Percentiles rank a stretch among this genome's conserved stretches.
Conservation (phyloP, 257 asterid genomes). For the Mitragyna speciosa region DNA sequence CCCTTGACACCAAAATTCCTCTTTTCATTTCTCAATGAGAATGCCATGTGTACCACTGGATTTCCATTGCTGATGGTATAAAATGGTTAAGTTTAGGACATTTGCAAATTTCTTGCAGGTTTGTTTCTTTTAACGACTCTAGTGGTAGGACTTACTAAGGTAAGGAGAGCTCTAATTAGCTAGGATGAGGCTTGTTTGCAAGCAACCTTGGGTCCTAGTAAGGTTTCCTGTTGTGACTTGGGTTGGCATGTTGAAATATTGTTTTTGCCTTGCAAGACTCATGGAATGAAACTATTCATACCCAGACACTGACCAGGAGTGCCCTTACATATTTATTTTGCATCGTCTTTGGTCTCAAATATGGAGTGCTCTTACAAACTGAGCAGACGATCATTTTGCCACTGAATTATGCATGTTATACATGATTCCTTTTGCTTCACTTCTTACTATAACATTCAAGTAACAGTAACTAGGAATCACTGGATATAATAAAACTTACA, state of each 20-base stretch:
- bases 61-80: neutral
- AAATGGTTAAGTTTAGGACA: neutral
- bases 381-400: neutral
- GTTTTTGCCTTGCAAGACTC: neutral
- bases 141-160: neutral
- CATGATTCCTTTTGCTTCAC: neutral
- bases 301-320: neutral
- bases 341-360: neutral
- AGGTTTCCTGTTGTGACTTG: neutral
- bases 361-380: neutral
- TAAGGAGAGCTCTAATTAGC: neutral
- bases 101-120: neutral
- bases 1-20: neutral
- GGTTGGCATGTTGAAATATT: neutral
- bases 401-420: too few species aligned
- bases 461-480: neutral
- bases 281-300: neutral
- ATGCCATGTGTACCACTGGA: neutral
- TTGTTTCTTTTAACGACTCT: neutral
- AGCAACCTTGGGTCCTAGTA: neutral
- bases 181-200: neutral
- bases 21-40: neutral
- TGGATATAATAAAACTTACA: neutral
- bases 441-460: neutral
- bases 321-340: neutral